A percentile compares a stretch with the other conserved stretches of the same genome.
These are phyloP conservation scores for Kodamaea kakaduensis DNA, from an alignment of 805 yeast species.

Conservation along the genomic window DNA sequence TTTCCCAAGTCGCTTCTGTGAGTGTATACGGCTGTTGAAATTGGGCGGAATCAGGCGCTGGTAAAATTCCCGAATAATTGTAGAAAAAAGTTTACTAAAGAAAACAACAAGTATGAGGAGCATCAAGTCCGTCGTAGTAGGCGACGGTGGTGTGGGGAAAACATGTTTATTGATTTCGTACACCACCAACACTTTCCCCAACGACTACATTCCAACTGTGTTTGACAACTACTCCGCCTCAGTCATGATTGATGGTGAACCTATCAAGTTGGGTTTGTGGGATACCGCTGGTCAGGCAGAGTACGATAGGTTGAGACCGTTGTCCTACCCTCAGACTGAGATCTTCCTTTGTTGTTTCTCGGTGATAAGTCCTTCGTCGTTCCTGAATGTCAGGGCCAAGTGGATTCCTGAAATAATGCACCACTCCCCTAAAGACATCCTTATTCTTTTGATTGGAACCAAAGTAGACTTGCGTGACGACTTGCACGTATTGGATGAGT, in stretches of 20 bases:
- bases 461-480: slow-evolving; percentile 83
- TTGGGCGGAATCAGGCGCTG: too few relatives aligned
- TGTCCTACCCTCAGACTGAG: slow-evolving; percentile 90
- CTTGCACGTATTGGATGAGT: slow-evolving; percentile 65
- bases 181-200: slow-evolving; percentile 89
- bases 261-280: slow-evolving; percentile 84
- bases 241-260: slow-evolving; percentile 76
- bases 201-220: slow-evolving; percentile 91
- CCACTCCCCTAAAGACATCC: slow-evolving; percentile 69
- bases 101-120: slow-evolving; percentile 55
- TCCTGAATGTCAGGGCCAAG: slow-evolving; percentile 73
- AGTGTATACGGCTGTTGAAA: too few relatives aligned
- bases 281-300: slow-evolving; percentile 96
- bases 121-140: slow-evolving; percentile 89
- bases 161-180: slow-evolving; percentile 84
- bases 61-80: too few relatives aligned
- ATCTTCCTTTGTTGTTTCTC: slow-evolving; percentile 85
- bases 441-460: slow-evolving; percentile 79
- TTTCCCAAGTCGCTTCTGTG: too few relatives aligned
- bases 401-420: slow-evolving; percentile 80
- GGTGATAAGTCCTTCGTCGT: slow-evolving; percentile 74
- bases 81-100: slow-evolving; percentile 5
- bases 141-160: slow-evolving; percentile 96
- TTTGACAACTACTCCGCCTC: slow-evolving; percentile 89
- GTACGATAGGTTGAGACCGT: slow-evolving; percentile 83